Evolutionary conservation across 306 rosid genomes (phyloP), one percentile per base, ranked within the genome.

Genomic region (Canavalia gladiata): DNA sequence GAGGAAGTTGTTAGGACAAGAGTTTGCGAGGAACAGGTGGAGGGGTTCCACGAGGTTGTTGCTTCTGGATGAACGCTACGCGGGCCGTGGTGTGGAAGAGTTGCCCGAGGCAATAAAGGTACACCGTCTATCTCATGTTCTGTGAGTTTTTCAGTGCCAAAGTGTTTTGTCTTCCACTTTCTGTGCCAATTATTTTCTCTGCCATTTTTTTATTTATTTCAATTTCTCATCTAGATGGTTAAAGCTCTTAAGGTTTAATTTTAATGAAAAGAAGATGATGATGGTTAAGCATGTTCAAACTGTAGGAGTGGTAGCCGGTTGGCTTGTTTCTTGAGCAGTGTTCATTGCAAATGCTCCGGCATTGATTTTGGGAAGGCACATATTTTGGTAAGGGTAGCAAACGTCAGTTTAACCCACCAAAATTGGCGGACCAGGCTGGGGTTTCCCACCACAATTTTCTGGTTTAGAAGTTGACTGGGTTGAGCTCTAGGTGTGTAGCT

Each of bases 91-190:
- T 12, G 73, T 81, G 65, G 88, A 88, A 67, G 96, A 90, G 60
- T 85, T 92, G 81, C 90, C 99, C 3, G 91, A 90, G 86, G 98
- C 97, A n/a, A 85, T 93, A 52, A 90, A 95, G 99, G 99, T 95
- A 71, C 63, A 73, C 66, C 75, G 35, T 68, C 69, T 75, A 13
- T 75, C 28, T 86, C 39, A 25, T 82, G 10, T 76, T 87, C 72
- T 82, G 82, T 86, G 87, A 79, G 86, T 87, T 85, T 37, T 74
- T 71, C 73, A 65, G 52, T 78, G 30, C 41, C 50, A 47, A 68
- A 33, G 8, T 3, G 50, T 47, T 85, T 35, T 56, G 33, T 13
- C 30, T 78, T 50, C 7, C 12, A 25, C 4, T 77, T 31, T 65
- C 49, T 56, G 6, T 42, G 70, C 56, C 52, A 12, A 65, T 10